Conservation (phyloP, 2,329 filamentous ascomycete species). For the Dothistroma septosporum region DNA sequence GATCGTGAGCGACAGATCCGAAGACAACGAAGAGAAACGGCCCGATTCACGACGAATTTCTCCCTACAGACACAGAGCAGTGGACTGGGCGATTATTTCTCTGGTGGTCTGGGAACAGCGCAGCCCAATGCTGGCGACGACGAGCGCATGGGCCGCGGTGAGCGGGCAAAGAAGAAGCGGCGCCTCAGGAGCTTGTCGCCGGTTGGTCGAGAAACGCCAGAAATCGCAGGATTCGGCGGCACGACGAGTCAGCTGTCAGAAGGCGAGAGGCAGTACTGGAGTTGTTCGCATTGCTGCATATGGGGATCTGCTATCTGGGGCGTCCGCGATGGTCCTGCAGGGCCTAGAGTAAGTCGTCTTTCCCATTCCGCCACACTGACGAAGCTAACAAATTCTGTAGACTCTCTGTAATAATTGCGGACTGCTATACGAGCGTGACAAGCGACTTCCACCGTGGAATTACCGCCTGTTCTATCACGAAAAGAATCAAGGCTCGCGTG, state of each 20-base stretch:
- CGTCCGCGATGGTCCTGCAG: conserved; percentile 83
- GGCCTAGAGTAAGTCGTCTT: conserved; percentile 64
- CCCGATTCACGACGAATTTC: conserved; percentile 58
- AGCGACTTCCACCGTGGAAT: conserved; percentile 73
- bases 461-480: conserved; percentile 60
- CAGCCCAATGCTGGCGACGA: conserved; percentile 48
- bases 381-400: conserved; percentile 41
- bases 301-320: conserved; percentile 93
- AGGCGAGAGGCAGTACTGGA: conserved; percentile 73
- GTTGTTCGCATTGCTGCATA: conserved; percentile 80
- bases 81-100: conserved; percentile 52
- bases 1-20: conserved; percentile 89
- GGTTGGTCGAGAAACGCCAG: conserved; percentile 75
- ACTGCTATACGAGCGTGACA: conserved; percentile 80
- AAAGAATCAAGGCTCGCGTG: conserved; percentile 36
- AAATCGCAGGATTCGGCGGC: conserved; percentile 63
- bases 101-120: conserved; percentile 39
- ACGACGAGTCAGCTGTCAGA: conserved; percentile 63
- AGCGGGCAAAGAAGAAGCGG: conserved; percentile 92
- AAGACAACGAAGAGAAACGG: conserved; percentile 81
- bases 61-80: conserved; percentile 47
- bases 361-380: background rate
- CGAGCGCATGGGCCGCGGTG: conserved; percentile 84
- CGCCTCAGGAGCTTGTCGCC: conserved; percentile 87
- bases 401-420: conserved; percentile 92